Conservation (phyloP, 495 filamentous ascomycete species). For the Clavariopsis aquatica region DNA sequence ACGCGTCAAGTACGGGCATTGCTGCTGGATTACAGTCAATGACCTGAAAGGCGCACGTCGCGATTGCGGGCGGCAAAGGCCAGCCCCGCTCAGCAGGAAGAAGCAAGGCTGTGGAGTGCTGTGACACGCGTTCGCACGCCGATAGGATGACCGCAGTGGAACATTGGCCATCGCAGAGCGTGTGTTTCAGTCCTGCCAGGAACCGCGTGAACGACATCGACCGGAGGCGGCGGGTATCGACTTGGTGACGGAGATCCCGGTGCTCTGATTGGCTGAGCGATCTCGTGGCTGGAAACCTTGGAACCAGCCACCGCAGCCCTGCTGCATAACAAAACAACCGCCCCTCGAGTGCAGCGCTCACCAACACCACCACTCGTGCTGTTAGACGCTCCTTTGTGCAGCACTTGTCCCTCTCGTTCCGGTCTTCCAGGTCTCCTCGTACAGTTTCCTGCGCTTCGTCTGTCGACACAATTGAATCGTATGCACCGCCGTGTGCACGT, state of each 20-base stretch:
- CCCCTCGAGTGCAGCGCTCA: not conserved
- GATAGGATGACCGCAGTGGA: not conserved
- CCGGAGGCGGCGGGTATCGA: not conserved
- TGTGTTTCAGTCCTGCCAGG: slow-evolving; percentile 28
- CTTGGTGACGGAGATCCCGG: not conserved
- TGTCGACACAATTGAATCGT: slow-evolving; percentile 7
- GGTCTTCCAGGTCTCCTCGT: not conserved
- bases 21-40: not conserved
- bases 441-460: not conserved
- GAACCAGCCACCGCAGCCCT: slow-evolving; percentile 10
- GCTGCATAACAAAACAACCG: slow-evolving; percentile 8
- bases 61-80: no score
- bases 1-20: not conserved
- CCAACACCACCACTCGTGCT: slow-evolving; percentile 6
- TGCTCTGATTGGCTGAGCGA: slow-evolving; percentile 8
- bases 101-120: not conserved
- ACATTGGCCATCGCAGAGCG: slow-evolving; percentile 12
- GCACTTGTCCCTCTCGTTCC: not conserved
- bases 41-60: not conserved
- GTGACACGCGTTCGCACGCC: slow-evolving; percentile 1
- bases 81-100: no score
- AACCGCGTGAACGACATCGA: slow-evolving; percentile 6
- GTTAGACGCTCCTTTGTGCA: slow-evolving; percentile 12
- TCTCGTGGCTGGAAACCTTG: slow-evolving; percentile 8
- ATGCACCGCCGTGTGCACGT: slow-evolving; percentile 9